Percentiles rank a stretch among this genome's conserved stretches.
phyloP scores from a whole-genome alignment of 1,284 basidiomycete species.

The Cryptococcus sp. region DNA sequence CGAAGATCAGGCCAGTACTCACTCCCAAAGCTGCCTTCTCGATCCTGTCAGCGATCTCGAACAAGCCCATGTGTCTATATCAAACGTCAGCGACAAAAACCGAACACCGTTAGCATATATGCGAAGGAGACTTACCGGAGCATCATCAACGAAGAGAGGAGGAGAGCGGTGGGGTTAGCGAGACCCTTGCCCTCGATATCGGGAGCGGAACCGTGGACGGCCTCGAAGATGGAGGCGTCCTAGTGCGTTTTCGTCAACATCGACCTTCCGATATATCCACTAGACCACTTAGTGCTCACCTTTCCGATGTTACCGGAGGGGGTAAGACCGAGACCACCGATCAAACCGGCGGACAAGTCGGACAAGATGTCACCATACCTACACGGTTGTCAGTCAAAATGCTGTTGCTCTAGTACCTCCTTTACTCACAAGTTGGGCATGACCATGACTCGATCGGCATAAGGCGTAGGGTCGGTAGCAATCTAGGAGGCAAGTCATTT shows the following conservation, averaged over 20 bases:
- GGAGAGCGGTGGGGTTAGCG: conserved; percentile 96
- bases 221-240: conserved; percentile 99
- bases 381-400: conserved; percentile 1
- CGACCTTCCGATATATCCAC: background rate
- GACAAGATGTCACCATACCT: conserved; percentile 82
- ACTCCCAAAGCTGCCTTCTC: conserved; percentile 86
- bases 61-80: conserved; percentile 87
- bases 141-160: conserved; percentile 97
- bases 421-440: conserved; percentile 93
- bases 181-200: conserved; percentile 80
- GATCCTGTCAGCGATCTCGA: conserved; percentile 82
- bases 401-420: conserved; percentile 36
- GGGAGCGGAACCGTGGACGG: conserved; percentile 91
- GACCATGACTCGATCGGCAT: conserved; percentile 97
- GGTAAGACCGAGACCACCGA: conserved; percentile 95
- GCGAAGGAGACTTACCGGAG: conserved; percentile 63
- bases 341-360: conserved; percentile 98
- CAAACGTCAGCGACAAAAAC: too few relatives aligned
- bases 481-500: conserved; percentile 57
- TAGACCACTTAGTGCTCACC: conserved; percentile 56
- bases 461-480: conserved; percentile 90
- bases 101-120: background rate
- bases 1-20: conserved; percentile 43
- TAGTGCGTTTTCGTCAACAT: conserved; percentile 47
- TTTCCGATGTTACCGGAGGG: conserved; percentile 98